Conservation (phyloP, 805 yeast genomes). For the Myxozyma monticola region DNA sequence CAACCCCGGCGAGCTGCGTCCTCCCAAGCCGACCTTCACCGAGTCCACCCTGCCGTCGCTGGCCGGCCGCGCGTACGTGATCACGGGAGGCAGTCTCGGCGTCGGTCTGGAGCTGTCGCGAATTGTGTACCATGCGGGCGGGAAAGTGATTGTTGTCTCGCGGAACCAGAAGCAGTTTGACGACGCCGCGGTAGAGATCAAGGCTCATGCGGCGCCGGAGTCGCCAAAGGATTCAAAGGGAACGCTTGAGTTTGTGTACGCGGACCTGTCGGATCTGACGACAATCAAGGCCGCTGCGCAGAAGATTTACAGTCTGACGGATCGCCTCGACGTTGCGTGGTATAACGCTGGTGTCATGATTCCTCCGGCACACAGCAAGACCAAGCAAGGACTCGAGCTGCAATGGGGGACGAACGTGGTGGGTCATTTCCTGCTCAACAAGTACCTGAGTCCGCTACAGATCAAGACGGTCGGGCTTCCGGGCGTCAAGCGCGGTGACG, state of each 20-base stretch:
- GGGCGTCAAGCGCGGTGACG: conserved; percentile 21
- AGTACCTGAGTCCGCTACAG: conserved; percentile 44
- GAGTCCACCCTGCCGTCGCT: not conserved
- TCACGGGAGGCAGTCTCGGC: conserved; percentile 14
- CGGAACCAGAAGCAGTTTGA: conserved; percentile 1
- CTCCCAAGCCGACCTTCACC: conserved; percentile 1
- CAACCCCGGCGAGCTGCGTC: not conserved
- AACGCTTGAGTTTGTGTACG: conserved; percentile 4
- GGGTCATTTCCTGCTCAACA: conserved; percentile 48
- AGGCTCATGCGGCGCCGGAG: conserved; percentile 1
- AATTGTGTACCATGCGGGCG: conserved; percentile 6
- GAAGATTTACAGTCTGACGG: conserved; percentile 34
- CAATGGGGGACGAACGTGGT: conserved; percentile 49
- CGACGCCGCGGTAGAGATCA: conserved; percentile 3
- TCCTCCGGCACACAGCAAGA: conserved; percentile 27
- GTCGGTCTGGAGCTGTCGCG: conserved; percentile 11
- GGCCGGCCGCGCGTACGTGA: not conserved
- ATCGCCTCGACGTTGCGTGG: conserved; percentile 41
- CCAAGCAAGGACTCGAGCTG: conserved; percentile 49
- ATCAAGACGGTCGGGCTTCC: conserved; percentile 37
- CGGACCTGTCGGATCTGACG: conserved; percentile 29
- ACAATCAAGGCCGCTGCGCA: conserved; percentile 42
- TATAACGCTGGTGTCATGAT: conserved; percentile 36
- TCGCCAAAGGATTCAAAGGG: not conserved
- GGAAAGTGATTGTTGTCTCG: conserved; percentile 1